Percentiles rank a stretch among this genome's conserved stretches.
These are phyloP conservation scores for Selenicereus undatus DNA, from an alignment of 148 eudicot genomes.

Conservation along the genomic window DNA sequence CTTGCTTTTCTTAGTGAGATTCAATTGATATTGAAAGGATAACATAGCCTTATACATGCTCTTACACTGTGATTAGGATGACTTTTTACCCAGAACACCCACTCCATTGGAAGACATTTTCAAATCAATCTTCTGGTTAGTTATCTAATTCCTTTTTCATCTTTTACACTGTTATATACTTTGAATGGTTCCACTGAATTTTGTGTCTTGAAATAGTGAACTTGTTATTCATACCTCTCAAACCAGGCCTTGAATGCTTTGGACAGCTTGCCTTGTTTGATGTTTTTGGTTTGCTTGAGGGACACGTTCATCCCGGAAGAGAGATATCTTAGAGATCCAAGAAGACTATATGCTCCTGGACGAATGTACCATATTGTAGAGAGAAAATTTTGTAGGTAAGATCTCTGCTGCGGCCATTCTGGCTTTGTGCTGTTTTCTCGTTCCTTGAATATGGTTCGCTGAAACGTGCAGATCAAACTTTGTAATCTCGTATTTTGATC, in stretches of 20 bases:
- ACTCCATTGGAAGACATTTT: slow-evolving; percentile 80
- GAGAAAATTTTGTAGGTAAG: slow-evolving; percentile 87
- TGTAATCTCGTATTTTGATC: not conserved
- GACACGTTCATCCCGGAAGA: slow-evolving; percentile 88
- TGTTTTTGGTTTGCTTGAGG: slow-evolving; percentile 75
- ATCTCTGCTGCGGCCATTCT: not conserved
- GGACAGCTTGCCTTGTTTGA: slow-evolving; percentile 93
- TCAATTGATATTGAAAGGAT: not conserved
- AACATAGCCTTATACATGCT: not conserved
- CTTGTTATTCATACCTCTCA: slow-evolving; percentile 35
- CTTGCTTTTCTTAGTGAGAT: not conserved
- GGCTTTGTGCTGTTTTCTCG: not conserved
- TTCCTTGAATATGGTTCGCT: not conserved
- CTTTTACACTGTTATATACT: not conserved
- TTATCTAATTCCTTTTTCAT: slow-evolving; percentile 6
- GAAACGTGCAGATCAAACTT: too few relatives aligned
- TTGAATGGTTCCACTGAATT: not conserved
- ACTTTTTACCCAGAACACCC: slow-evolving; percentile 75
- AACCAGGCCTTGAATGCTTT: slow-evolving; percentile 58
- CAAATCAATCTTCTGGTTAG: slow-evolving; percentile 71
- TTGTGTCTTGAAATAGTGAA: slow-evolving; percentile 29
- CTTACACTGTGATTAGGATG: slow-evolving; percentile 49
- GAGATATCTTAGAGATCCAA: slow-evolving; percentile 74
- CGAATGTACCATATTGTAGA: slow-evolving; percentile 93
- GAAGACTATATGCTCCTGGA: slow-evolving; percentile 92